Conservation (phyloP, 352 stramenopile genomes). For the Globisporangium irregulare region DNA sequence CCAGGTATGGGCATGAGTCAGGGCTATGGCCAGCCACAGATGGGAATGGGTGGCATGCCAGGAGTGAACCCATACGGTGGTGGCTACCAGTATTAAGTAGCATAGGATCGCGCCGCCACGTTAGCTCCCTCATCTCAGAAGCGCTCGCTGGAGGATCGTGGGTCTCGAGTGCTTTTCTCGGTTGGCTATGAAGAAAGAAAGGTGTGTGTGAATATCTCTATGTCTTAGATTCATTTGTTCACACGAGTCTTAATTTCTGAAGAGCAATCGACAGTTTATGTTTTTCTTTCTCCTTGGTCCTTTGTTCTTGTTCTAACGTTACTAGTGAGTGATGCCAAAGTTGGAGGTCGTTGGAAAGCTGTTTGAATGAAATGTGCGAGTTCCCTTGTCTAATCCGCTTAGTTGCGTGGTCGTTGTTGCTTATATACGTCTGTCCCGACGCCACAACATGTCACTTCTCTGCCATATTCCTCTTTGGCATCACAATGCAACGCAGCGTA, state of each 20-base stretch:
- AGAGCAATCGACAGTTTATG: constrained; percentile 17
- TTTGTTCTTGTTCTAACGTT: not conserved
- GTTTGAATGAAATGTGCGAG: not conserved
- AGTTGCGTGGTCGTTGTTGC: no score
- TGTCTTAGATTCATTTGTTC: constrained; percentile 20
- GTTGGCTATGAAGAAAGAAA: constrained; percentile 6
- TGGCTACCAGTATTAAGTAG: constrained; percentile 37
- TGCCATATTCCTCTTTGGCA: no score
- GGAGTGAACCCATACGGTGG: constrained; percentile 52
- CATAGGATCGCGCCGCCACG: constrained; percentile 1
- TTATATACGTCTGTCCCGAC: no score
- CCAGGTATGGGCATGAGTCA: constrained; percentile 41
- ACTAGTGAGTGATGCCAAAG: no score
- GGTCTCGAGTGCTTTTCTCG: constrained; percentile 3
- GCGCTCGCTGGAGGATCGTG: not conserved
- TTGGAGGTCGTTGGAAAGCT: not conserved
- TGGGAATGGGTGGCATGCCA: constrained; percentile 33
- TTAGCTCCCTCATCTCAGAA: constrained; percentile 1
- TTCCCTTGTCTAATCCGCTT: no score
- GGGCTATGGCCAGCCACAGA: constrained; percentile 47
- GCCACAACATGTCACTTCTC: no score
- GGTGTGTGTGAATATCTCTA: constrained; percentile 13
- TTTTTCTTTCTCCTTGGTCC: not conserved
- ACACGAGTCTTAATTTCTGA: constrained; percentile 8
- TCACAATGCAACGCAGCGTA: no score